Base-by-base conservation (phyloP, 306 rosid genomes). In the Pachyrhizus erosus region DNA sequence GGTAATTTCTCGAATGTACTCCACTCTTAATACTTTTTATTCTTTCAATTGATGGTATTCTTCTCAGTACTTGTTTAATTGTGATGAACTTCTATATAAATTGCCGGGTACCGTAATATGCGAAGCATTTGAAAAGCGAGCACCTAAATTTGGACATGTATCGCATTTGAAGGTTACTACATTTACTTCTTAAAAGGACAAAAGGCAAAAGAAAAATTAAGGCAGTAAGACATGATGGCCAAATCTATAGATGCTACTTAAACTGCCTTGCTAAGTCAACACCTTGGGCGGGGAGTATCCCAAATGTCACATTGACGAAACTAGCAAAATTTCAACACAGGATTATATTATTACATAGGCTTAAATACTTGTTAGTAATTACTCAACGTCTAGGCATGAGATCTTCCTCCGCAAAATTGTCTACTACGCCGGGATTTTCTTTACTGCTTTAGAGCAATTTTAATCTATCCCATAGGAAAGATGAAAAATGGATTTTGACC, bases 1-100 rank as follows among this genome's bases (percentile, higher is more conserved):
- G 68, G 24, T 55, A 80, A 17, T 42, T 52, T 49, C 73, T 43
- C 79, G 60, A 73, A 52, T 81, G 70, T 70, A 70, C 72, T 72
- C 26, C 21, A 45, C 70, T 13, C 21, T 33, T 37, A 13, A 49
- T 61, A 31, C 24, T 24, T 31, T 67, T 31, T 15, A 61, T 68
- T 74, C 67, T 73, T 79, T 43, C 26, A 70, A 21, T 51, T 49
- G 24, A 48, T 70, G 60, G 3, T 52, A 34, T 62, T 62, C 68
- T 70, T 76, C 66, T n/a, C 2, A 2, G 24, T 37, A n/a, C 69
- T 49, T 60, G 49, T 21, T 26, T 54, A 27, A 17, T 68, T 67
- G 33, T 48, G 76, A 65, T 26, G 17, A 65, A 75, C 57, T n/a
- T 24, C 18, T 45, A 5, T 15, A 4, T 71, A 8, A 29, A 4